phyloP scores from a whole-genome alignment of 345 rosid species.

The Aquilaria malaccensis region DNA sequence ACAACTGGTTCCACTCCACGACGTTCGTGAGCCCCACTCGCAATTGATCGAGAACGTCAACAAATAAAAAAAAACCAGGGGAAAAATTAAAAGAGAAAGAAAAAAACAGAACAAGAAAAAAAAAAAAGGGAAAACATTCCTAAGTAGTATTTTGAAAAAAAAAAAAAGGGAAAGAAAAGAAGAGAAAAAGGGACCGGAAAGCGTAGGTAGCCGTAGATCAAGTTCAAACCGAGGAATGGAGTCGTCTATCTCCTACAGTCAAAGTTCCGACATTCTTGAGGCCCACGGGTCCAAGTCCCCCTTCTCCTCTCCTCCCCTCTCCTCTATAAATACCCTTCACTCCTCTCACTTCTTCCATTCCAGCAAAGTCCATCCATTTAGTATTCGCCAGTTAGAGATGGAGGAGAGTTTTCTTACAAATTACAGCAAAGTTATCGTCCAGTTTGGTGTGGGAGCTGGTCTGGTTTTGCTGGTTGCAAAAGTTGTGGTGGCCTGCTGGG shows the following conservation, averaged over 20 bases:
- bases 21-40: too few relatives aligned
- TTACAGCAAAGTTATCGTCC: constrained; percentile 7
- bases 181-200: neutral
- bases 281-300: neutral
- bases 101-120: too few relatives aligned
- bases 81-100: too few relatives aligned
- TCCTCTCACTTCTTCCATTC: neutral
- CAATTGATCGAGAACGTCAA: too few relatives aligned
- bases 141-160: too few relatives aligned
- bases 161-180: neutral
- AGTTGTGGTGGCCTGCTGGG: constrained; percentile 52
- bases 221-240: constrained; percentile 4
- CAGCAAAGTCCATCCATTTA: neutral
- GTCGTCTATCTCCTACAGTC: constrained; percentile 2
- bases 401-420: constrained; percentile 11
- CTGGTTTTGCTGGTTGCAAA: constrained; percentile 21
- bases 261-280: constrained; percentile 18
- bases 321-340: constrained; percentile 36
- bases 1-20: too few relatives aligned
- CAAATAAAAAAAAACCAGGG: too few relatives aligned
- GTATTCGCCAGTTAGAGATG: neutral
- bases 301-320: neutral
- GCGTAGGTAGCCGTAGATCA: neutral
- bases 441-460: constrained; percentile 3
- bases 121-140: too few relatives aligned